A percentile compares a stretch with the other conserved stretches of the same genome.
Evolutionary conservation across 306 rosid species (phyloP).

Genomic region (Lathyrus aphaca): DNA sequence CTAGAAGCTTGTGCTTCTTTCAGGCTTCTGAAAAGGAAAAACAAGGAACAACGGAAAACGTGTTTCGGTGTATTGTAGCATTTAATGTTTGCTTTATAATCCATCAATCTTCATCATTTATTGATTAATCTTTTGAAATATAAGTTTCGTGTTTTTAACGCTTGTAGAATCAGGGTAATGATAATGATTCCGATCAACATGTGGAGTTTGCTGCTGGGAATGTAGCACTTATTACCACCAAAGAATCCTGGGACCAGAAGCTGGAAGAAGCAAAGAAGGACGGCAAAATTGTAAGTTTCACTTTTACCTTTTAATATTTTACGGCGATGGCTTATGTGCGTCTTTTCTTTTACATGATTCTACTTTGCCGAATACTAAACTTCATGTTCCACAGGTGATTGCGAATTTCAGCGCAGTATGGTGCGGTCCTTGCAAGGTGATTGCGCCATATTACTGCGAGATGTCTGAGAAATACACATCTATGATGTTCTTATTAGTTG

Average conservation of each 20-base stretch:
- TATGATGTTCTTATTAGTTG: conserved; percentile 77
- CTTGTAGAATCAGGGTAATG: conserved; percentile 51
- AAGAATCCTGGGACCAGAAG: conserved; percentile 84
- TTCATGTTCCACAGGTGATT: conserved; percentile 65
- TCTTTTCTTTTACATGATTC: too few relatives aligned
- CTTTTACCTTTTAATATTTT: conserved; percentile 10
- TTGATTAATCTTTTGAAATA: conserved; percentile 33
- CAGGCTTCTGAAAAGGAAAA: neutral
- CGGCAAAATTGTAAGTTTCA: conserved; percentile 74
- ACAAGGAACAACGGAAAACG: neutral
- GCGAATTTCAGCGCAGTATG: conserved; percentile 97
- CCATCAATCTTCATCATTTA: conserved; percentile 1
- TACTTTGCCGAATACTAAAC: conserved; percentile 6
- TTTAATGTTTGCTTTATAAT: conserved; percentile 14
- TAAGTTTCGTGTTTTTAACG: conserved; percentile 42
- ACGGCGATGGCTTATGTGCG: neutral
- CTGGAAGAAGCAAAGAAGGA: conserved; percentile 84
- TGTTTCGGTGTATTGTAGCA: conserved; percentile 23
- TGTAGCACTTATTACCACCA: conserved; percentile 71
- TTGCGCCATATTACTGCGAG: conserved; percentile 74
- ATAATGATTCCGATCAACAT: conserved; percentile 59
- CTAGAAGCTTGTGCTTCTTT: conserved; percentile 25
- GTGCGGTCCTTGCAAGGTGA: conserved; percentile 95
- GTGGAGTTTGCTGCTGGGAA: conserved; percentile 72
- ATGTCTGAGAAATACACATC: conserved; percentile 82